Evolutionary conservation across 1,284 basidiomycete species (phyloP).

Genomic region (Athelia sp.): DNA sequence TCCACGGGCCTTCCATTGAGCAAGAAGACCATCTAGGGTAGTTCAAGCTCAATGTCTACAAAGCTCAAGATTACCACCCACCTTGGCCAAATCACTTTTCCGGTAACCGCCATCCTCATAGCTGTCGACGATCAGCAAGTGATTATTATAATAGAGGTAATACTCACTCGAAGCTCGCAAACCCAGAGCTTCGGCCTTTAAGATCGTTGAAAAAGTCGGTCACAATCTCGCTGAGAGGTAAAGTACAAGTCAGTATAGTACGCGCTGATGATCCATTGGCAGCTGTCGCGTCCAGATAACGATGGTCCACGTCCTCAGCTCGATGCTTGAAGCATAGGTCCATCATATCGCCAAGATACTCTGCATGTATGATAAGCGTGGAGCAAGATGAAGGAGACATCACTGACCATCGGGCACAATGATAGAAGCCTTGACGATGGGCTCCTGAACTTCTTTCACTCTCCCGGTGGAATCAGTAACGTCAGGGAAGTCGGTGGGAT

Average conservation of each 20-base stretch:
- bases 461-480: conserved; percentile 54
- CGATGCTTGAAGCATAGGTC: conserved; percentile 80
- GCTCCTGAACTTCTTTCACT: conserved; percentile 80
- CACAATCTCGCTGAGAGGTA: conserved; percentile 91
- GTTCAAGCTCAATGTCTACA: background rate
- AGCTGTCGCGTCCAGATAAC: conserved; percentile 66
- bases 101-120: conserved; percentile 91
- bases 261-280: conserved; percentile 45
- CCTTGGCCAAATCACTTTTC: conserved; percentile 77
- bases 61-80: conserved; percentile 22
- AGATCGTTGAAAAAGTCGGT: conserved; percentile 91
- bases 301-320: conserved; percentile 74
- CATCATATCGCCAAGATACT: conserved; percentile 84
- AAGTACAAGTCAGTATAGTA: conserved; percentile 72
- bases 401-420: conserved; percentile 84
- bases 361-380: conserved; percentile 10
- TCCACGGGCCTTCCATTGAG: conserved; percentile 87
- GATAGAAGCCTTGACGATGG: conserved; percentile 86
- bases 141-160: background rate
- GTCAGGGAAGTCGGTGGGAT: conserved; percentile 92
- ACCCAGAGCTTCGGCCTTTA: conserved; percentile 87
- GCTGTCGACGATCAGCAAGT: conserved; percentile 30
- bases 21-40: conserved; percentile 83
- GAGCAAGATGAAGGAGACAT: background rate
- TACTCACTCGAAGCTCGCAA: conserved; percentile 88